Base-by-base conservation (phyloP, 768 basidiomycete species). In the Russula emetica region DNA sequence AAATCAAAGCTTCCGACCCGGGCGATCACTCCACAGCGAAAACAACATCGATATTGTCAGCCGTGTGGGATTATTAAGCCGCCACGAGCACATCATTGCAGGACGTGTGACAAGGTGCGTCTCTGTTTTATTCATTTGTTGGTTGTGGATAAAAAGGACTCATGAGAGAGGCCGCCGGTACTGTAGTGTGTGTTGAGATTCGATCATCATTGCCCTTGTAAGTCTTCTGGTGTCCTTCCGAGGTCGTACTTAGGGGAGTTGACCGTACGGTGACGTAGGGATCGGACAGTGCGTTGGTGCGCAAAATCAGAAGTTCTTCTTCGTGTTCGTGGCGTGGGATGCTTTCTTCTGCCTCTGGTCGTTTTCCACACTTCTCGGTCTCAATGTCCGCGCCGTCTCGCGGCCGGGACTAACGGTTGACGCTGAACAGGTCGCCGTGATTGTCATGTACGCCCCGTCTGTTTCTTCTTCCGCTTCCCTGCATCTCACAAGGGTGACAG, bases 281-380 rank as follows among this genome's bases (percentile, higher is more conserved):
- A 87, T 98, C 58, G 94, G 94, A 13, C 91, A 94, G 70, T 98
- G 94, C 68, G 92, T 97, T 22, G 94, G 94, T 13, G 94, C 93
- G 56, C 83, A 84, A 44, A 98, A 98, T 71, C 90, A 95, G 68
- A 94, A 93, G 87, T 94, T 90, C 76, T 97, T 98, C 74, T 69
- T 94, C 58, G 89, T 87, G 70, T 95, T 96, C 73, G 78, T 84
- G 14, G 75, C 83, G 69, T 90, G 91, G 77, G 78, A 79, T 0
- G 70, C 76, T 2, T 13, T 87, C 5, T 88, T 84, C 70, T 82
- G 83, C 45, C 63, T 80, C 26, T 95, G 88, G 79, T 80, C 79
- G 3, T 82, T 90, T 62, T 74, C 76, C 11, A 85, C 87, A 0
- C 76, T 90, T 13, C 67, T 92, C 2, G 80, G 78, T 5, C 79